These are phyloP conservation scores for Gentiana dahurica DNA, from an alignment of 257 asterid genomes.

Conservation along the genomic window DNA sequence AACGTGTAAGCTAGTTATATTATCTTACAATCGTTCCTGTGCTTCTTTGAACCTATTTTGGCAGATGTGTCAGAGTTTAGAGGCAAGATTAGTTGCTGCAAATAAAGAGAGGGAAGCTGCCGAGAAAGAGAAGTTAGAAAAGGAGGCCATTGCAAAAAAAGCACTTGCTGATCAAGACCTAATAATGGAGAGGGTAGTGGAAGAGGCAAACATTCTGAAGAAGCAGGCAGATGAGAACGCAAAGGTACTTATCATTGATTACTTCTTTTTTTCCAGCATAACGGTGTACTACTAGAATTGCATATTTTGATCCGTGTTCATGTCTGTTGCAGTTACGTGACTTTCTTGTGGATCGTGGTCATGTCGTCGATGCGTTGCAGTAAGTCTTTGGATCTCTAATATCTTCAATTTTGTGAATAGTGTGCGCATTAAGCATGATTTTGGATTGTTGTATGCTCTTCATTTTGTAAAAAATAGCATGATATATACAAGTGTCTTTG, in stretches of 20 bases:
- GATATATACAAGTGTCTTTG: too few relatives aligned
- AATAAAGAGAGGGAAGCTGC: constrained; percentile 38
- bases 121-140: constrained; percentile 41
- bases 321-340: constrained; percentile 50
- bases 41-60: constrained; percentile 2
- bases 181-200: constrained; percentile 57
- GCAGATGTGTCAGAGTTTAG: constrained; percentile 58
- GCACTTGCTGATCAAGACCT: constrained; percentile 43
- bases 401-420: background rate
- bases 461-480: too few relatives aligned
- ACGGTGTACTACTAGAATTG: background rate
- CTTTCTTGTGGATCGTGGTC: constrained; percentile 66
- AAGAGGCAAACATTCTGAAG: constrained; percentile 51
- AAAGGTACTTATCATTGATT: constrained; percentile 25
- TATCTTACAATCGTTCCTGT: background rate
- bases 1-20: background rate
- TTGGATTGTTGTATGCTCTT: too few relatives aligned
- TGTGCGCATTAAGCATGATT: too few relatives aligned
- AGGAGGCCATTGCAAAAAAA: constrained; percentile 34
- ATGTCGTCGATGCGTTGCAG: constrained; percentile 56
- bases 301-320: constrained; percentile 9
- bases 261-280: background rate
- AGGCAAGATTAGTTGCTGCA: constrained; percentile 38
- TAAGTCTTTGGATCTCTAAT: constrained; percentile 22
- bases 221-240: constrained; percentile 62